These are phyloP conservation scores for Barnettozyma siamensis DNA, from an alignment of 805 yeast species.

Conservation along the genomic window DNA sequence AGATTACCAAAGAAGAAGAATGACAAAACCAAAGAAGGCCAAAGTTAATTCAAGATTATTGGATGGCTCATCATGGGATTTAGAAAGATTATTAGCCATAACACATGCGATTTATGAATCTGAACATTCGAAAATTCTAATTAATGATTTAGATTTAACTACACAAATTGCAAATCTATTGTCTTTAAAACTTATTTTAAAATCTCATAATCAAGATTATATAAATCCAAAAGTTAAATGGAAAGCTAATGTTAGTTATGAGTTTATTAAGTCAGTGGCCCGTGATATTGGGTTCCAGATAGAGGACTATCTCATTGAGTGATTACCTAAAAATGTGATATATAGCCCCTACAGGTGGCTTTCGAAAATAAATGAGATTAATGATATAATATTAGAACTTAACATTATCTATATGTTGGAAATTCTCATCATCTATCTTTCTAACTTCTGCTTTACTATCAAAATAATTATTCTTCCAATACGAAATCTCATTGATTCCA, in stretches of 20 bases:
- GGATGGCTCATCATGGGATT: slow-evolving; percentile 67
- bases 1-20: slow-evolving; percentile 33
- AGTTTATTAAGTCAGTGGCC: slow-evolving; percentile 53
- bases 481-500: slow-evolving; percentile 39
- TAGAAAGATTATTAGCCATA: slow-evolving; percentile 78
- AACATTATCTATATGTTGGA: slow-evolving; percentile 11
- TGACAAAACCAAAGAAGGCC: slow-evolving; percentile 36
- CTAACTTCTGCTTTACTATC: slow-evolving; percentile 39
- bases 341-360: no score
- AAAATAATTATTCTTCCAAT: slow-evolving; percentile 46
- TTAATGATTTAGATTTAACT: slow-evolving; percentile 31
- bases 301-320: slow-evolving; percentile 48
- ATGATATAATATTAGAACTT: no score
- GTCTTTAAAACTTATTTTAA: slow-evolving; percentile 27
- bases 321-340: no score
- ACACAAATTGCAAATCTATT: slow-evolving; percentile 31
- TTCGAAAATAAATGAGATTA: no score
- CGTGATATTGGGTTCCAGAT: slow-evolving; percentile 61
- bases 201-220: slow-evolving; percentile 40
- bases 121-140: slow-evolving; percentile 29
- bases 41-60: slow-evolving; percentile 53
- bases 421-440: slow-evolving; percentile 18
- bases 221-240: slow-evolving; percentile 67
- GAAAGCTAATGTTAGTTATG: slow-evolving; percentile 74
- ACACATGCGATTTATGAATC: slow-evolving; percentile 59